Percentiles rank a stretch among this genome's conserved stretches.
Evolutionary conservation across 2,329 filamentous ascomycete species (phyloP).

Genomic region (Monosporascus ibericus): DNA sequence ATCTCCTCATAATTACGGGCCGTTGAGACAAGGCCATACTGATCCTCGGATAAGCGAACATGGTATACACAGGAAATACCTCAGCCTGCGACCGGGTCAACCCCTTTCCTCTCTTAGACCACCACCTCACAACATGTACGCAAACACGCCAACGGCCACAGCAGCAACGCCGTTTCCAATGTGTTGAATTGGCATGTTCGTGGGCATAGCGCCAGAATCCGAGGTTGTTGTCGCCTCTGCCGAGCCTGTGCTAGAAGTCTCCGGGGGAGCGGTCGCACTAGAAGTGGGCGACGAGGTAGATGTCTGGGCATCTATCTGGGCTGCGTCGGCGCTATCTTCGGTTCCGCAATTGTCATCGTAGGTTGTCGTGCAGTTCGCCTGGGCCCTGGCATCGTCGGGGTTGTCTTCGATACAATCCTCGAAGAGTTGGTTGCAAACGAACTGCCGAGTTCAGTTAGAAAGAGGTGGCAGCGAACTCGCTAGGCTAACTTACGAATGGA

Average conservation of each 20-base stretch:
- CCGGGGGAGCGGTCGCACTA: slow-evolving; percentile 17
- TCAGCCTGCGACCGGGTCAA: neutral
- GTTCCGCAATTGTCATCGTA: slow-evolving; percentile 44
- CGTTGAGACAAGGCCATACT: no score
- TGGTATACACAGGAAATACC: neutral
- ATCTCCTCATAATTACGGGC: no score
- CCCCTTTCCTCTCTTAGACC: neutral
- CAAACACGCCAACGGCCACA: slow-evolving; percentile 45
- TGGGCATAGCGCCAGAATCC: slow-evolving; percentile 18
- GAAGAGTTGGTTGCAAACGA: slow-evolving; percentile 46
- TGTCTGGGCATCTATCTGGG: slow-evolving; percentile 21
- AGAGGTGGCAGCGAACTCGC: neutral
- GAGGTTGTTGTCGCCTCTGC: slow-evolving; percentile 16
- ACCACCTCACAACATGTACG: slow-evolving; percentile 41
- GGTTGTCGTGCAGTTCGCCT: slow-evolving; percentile 41
- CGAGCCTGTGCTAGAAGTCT: slow-evolving; percentile 12
- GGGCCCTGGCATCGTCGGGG: slow-evolving; percentile 34
- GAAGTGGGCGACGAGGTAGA: slow-evolving; percentile 22
- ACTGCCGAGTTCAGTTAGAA: slow-evolving; percentile 25
- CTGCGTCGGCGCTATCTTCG: slow-evolving; percentile 31
- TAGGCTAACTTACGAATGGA: slow-evolving; percentile 21
- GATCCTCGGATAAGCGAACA: no score
- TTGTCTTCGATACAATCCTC: slow-evolving; percentile 39
- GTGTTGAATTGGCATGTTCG: slow-evolving; percentile 20
- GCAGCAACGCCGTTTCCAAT: slow-evolving; percentile 41